Conservation (phyloP, 2,329 filamentous ascomycete genomes). For the Penicillium sp. region DNA sequence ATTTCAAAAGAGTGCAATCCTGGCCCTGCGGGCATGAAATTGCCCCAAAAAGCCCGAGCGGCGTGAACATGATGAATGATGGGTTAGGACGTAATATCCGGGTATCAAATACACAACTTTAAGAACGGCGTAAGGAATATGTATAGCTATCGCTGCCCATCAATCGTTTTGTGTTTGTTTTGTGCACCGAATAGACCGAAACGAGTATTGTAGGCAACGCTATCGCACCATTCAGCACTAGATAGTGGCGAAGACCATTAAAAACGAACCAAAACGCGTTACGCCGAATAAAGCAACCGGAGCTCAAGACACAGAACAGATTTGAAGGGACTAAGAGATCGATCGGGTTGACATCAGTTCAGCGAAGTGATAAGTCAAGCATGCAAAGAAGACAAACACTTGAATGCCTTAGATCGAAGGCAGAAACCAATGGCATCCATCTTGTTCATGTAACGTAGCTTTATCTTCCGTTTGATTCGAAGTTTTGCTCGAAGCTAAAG, state of each 20-base stretch:
- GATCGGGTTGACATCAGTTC: background rate
- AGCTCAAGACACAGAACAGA: background rate
- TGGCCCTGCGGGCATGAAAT: constrained; percentile 46
- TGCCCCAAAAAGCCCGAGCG: constrained; percentile 48
- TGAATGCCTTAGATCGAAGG: constrained; percentile 1
- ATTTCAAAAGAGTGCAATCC: constrained; percentile 47
- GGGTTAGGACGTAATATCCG: background rate
- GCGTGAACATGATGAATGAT: constrained; percentile 43
- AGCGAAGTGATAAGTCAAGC: background rate
- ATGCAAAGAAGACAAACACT: constrained; percentile 7
- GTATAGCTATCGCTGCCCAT: background rate
- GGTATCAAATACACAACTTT: background rate
- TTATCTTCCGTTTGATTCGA: background rate
- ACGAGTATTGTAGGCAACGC: background rate
- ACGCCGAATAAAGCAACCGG: background rate
- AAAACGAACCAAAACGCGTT: background rate
- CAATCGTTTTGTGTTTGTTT: background rate
- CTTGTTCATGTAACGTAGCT: background rate
- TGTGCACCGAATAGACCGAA: background rate
- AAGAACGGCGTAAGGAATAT: background rate
- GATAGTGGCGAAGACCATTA: background rate
- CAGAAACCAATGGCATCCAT: background rate
- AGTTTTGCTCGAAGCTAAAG: background rate
- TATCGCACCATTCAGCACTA: background rate
- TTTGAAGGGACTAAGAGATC: background rate